Conservation (phyloP, 768 basidiomycete species). For the Boletus rubroflammeus region DNA sequence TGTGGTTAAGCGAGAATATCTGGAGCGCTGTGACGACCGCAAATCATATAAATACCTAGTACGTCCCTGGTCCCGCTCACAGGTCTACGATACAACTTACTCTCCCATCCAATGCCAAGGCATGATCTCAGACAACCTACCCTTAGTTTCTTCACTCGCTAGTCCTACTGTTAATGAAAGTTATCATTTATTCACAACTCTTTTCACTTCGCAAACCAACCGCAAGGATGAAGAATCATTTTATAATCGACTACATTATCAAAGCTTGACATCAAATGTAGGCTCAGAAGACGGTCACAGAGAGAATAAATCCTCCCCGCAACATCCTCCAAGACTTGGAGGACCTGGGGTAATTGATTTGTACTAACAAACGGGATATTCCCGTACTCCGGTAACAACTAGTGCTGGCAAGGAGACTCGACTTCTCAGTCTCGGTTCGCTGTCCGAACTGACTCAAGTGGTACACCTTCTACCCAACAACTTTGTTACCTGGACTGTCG, state of each 20-base stretch:
- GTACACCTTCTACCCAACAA: constrained; percentile 9
- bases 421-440: constrained; percentile 4
- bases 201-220: no score
- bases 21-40: constrained; percentile 84
- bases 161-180: background rate
- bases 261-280: constrained; percentile 33
- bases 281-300: constrained; percentile 23
- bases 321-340: constrained; percentile 26
- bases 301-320: constrained; percentile 1
- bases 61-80: constrained; percentile 4
- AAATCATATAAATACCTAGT: constrained; percentile 85
- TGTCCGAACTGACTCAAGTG: background rate
- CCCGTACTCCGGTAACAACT: constrained; percentile 24
- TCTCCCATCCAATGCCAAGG: constrained; percentile 9
- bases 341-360: constrained; percentile 40
- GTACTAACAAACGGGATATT: constrained; percentile 22
- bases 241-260: constrained; percentile 28
- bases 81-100: constrained; percentile 1
- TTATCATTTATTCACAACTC: background rate
- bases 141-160: background rate
- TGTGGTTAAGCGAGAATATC: constrained; percentile 74
- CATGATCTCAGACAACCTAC: constrained; percentile 19
- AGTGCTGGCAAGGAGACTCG: constrained; percentile 5
- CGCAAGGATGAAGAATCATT: background rate
- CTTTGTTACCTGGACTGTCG: constrained; percentile 12